Percentiles rank a stretch among this genome's conserved stretches.
phyloP scores from a whole-genome alignment of 2,329 filamentous ascomycete species.

The Fusarium buxicola region DNA sequence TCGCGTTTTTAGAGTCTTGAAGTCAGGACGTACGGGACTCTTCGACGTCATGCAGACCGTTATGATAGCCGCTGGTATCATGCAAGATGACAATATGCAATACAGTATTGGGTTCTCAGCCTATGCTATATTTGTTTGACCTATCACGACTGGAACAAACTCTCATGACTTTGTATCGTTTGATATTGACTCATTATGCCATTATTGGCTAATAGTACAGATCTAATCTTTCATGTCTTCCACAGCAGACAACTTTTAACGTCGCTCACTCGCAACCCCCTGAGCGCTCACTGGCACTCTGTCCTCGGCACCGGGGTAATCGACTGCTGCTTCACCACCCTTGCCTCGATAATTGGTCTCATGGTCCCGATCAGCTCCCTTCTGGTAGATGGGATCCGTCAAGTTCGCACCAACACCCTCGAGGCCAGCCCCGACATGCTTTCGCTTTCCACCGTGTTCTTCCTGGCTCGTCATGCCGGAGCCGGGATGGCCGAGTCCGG shows the following conservation, averaged over 20 bases:
- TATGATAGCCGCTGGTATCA: not conserved
- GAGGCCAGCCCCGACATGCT: slow-evolving; percentile 54
- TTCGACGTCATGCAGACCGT: too few species aligned
- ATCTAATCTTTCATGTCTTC: not conserved
- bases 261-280: slow-evolving; percentile 40
- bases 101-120: not conserved
- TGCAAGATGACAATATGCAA: slow-evolving; percentile 2
- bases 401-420: slow-evolving; percentile 53
- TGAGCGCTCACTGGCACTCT: slow-evolving; percentile 35
- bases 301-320: slow-evolving; percentile 41
- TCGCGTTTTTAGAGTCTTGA: not conserved
- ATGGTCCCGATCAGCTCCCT: slow-evolving; percentile 48
- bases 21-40: not conserved
- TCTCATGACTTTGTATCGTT: slow-evolving; percentile 14
- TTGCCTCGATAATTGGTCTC: slow-evolving; percentile 36
- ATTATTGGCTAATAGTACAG: slow-evolving; percentile 21
- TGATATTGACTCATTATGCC: slow-evolving; percentile 32
- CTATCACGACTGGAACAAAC: not conserved
- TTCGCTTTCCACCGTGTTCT: slow-evolving; percentile 52
- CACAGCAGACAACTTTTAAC: slow-evolving; percentile 14
- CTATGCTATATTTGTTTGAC: not conserved
- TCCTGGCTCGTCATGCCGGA: slow-evolving; percentile 58
- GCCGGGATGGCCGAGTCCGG: slow-evolving; percentile 57
- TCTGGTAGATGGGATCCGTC: slow-evolving; percentile 45
- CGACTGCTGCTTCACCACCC: slow-evolving; percentile 26